Percentiles rank a stretch among this genome's conserved stretches.
phyloP scores from a whole-genome alignment of 106 monocot species.

The Cymbidium sinense region DNA sequence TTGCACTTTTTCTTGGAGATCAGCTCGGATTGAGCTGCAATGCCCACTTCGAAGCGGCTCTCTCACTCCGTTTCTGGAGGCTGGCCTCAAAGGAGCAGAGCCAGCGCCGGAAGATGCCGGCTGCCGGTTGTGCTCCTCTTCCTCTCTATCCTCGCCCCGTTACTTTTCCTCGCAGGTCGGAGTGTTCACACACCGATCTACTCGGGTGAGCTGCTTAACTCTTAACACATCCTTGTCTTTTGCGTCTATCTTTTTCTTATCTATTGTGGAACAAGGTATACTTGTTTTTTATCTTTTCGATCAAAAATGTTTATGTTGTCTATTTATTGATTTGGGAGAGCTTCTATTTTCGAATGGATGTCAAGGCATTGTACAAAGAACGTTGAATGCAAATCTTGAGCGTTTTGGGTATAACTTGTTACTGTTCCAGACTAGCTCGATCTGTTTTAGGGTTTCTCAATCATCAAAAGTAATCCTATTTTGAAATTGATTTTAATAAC shows the following conservation, averaged over 20 bases:
- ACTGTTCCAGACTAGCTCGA: neutral
- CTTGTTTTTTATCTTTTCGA: neutral
- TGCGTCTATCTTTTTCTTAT: neutral
- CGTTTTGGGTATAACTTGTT: neutral
- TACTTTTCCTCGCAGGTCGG: slow-evolving; percentile 27
- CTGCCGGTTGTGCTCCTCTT: slow-evolving; percentile 30
- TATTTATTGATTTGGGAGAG: neutral
- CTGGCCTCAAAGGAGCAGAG: neutral
- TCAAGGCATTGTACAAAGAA: neutral
- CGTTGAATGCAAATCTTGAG: neutral
- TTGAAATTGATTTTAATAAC: no score
- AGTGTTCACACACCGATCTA: slow-evolving; percentile 8
- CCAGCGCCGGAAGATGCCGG: slow-evolving; percentile 12
- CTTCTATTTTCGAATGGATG: neutral
- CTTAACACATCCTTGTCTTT: neutral
- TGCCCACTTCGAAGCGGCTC: slow-evolving; percentile 32
- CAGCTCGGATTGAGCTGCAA: slow-evolving; percentile 5
- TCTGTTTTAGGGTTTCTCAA: slow-evolving; percentile 2
- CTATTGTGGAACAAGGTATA: neutral
- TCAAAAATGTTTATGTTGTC: neutral
- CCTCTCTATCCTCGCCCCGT: slow-evolving; percentile 33
- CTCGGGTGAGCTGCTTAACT: slow-evolving; percentile 18
- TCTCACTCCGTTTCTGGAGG: slow-evolving; percentile 12
- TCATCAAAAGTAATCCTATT: no score
- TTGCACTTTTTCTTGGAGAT: neutral